Percentiles rank a stretch among this genome's conserved stretches.
These are phyloP conservation scores for Arthrobotrys conoides DNA, from an alignment of 2,329 filamentous ascomycete genomes.

Conservation along the genomic window DNA sequence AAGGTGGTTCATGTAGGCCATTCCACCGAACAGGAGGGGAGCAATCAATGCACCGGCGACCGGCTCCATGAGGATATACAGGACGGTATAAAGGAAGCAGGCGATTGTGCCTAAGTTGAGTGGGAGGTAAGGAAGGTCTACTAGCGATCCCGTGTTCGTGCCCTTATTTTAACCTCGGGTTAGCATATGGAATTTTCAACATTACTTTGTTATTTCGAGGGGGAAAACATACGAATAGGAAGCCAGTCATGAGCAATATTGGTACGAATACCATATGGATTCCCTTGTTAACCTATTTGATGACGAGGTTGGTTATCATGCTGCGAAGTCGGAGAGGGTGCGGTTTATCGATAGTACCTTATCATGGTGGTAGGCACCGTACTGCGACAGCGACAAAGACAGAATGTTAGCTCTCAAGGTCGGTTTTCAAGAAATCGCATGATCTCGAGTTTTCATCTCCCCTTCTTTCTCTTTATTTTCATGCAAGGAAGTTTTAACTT, in stretches of 20 bases:
- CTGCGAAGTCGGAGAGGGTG: conserved; percentile 1
- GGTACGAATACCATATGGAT: conserved; percentile 88
- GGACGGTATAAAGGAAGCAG: conserved; percentile 78
- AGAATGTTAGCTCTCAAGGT: conserved; percentile 41
- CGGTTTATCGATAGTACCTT: conserved; percentile 66
- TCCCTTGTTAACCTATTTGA: conserved; percentile 75
- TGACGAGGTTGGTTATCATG: conserved; percentile 16
- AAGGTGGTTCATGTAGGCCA: conserved; percentile 82
- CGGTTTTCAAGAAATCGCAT: conserved; percentile 1
- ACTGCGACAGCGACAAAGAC: conserved; percentile 71
- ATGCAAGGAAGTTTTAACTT: conserved; percentile 66
- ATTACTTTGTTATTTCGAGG: not conserved
- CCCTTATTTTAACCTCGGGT: conserved; percentile 68
- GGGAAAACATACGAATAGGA: conserved; percentile 76
- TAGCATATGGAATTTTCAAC: conserved; percentile 12
- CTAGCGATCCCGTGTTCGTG: conserved; percentile 75
- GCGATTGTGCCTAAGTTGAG: conserved; percentile 77
- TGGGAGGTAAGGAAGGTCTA: conserved; percentile 77
- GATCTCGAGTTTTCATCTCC: not conserved
- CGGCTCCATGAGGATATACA: conserved; percentile 94
- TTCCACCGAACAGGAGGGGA: conserved; percentile 80
- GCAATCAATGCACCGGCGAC: conserved; percentile 86
- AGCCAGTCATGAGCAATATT: conserved; percentile 78
- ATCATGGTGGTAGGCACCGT: conserved; percentile 87
- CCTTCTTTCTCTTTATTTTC: not conserved